phyloP scores from a whole-genome alignment of 1,139 yeast species.

The Yamadazyma membranifaciens region DNA sequence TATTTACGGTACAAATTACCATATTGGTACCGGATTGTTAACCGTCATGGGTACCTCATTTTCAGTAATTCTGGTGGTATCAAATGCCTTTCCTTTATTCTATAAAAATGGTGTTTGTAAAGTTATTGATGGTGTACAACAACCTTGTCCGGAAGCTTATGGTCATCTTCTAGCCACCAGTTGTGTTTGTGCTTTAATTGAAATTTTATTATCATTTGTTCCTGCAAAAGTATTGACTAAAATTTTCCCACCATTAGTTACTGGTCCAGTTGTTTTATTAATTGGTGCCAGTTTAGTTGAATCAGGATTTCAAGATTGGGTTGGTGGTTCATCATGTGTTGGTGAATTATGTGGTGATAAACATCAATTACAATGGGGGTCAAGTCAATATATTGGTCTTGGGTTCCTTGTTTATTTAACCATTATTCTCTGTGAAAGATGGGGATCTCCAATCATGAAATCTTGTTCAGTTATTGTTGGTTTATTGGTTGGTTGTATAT shows the following conservation, averaged over 20 bases:
- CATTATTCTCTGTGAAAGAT: slow-evolving; percentile 73
- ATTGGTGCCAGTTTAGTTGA: slow-evolving; percentile 71
- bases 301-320: slow-evolving; percentile 79
- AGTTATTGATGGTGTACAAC: slow-evolving; percentile 53
- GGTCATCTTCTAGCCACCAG: slow-evolving; percentile 81
- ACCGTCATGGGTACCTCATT: slow-evolving; percentile 90
- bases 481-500: slow-evolving; percentile 81
- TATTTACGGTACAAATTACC: slow-evolving; percentile 68
- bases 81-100: slow-evolving; percentile 77
- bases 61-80: slow-evolving; percentile 79
- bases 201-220: slow-evolving; percentile 66
- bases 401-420: slow-evolving; percentile 79
- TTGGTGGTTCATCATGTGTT: slow-evolving; percentile 78
- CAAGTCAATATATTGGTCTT: slow-evolving; percentile 79
- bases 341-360: slow-evolving; percentile 18
- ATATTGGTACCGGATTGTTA: slow-evolving; percentile 80
- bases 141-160: slow-evolving; percentile 87
- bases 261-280: slow-evolving; percentile 86
- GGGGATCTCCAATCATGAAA: slow-evolving; percentile 94
- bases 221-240: slow-evolving; percentile 71
- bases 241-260: slow-evolving; percentile 83
- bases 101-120: slow-evolving; percentile 72
- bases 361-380: slow-evolving; percentile 65
- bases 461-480: slow-evolving; percentile 90
- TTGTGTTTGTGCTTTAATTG: slow-evolving; percentile 71